These are phyloP conservation scores for Auriscalpium orientale DNA, from an alignment of 768 basidiomycete genomes.

Conservation along the genomic window DNA sequence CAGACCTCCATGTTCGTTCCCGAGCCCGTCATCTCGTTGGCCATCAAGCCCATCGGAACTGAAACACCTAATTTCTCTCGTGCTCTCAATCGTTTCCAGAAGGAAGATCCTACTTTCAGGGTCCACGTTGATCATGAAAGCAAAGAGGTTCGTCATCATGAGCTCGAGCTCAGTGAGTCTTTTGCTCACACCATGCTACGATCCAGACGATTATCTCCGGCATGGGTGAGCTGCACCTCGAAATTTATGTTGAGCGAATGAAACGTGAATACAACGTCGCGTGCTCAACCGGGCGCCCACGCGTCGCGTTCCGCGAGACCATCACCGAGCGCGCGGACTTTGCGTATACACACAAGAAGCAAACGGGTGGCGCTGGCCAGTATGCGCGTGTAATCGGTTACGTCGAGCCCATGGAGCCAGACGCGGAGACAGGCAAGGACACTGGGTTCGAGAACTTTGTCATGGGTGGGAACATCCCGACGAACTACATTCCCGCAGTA, in stretches of 20 bases:
- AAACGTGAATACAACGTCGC: constrained; percentile 93
- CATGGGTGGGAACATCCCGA: constrained; percentile 88
- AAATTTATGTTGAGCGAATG: constrained; percentile 99
- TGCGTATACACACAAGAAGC: constrained; percentile 94
- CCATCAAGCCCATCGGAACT: constrained; percentile 84
- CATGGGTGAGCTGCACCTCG: constrained; percentile 98
- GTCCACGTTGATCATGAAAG: constrained; percentile 93
- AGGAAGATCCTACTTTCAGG: constrained; percentile 97
- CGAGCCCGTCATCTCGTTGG: constrained; percentile 94
- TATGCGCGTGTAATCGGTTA: constrained; percentile 88
- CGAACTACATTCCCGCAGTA: constrained; percentile 87
- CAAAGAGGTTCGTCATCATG: constrained; percentile 61
- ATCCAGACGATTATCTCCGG: constrained; percentile 94
- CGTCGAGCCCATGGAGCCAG: constrained; percentile 80
- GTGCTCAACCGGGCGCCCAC: constrained; percentile 90
- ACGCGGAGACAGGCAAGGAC: constrained; percentile 75
- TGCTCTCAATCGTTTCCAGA: constrained; percentile 94
- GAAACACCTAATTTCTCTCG: constrained; percentile 97
- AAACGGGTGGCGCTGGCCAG: constrained; percentile 95
- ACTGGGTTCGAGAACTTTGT: constrained; percentile 79
- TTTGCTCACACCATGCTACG: not conserved
- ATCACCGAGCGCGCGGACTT: constrained; percentile 79
- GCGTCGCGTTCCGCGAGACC: constrained; percentile 95
- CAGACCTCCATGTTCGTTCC: constrained; percentile 99
- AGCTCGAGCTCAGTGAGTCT: not conserved